Evolutionary conservation across 1,284 basidiomycete genomes (phyloP).

Genomic region (Malassezia equina): DNA sequence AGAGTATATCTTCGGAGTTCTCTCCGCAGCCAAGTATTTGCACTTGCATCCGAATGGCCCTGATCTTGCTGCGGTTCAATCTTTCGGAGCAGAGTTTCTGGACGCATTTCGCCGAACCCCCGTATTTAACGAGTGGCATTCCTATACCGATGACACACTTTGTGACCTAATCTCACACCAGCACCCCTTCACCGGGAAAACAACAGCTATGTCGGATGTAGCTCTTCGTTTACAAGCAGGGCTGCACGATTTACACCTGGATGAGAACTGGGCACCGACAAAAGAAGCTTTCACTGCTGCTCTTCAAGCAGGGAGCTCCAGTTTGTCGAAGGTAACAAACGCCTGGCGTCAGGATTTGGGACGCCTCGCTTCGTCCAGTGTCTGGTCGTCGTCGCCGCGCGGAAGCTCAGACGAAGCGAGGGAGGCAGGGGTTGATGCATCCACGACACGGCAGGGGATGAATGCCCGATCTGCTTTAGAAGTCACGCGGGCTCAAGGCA

Average conservation of each 20-base stretch:
- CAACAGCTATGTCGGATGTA: slow-evolving; percentile 40
- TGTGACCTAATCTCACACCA: slow-evolving; percentile 40
- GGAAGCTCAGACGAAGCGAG: neutral
- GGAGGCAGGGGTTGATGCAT: neutral
- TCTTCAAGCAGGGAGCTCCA: slow-evolving; percentile 31
- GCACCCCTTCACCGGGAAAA: slow-evolving; percentile 44
- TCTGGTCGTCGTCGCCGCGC: slow-evolving; percentile 13
- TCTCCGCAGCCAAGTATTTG: slow-evolving; percentile 34
- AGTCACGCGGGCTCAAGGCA: slow-evolving; percentile 32
- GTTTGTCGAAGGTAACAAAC: slow-evolving; percentile 33
- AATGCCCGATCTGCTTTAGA: slow-evolving; percentile 2
- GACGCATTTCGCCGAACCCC: slow-evolving; percentile 27
- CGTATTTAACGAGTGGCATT: slow-evolving; percentile 33
- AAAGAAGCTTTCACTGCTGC: slow-evolving; percentile 39
- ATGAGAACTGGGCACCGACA: slow-evolving; percentile 42
- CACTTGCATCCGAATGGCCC: slow-evolving; percentile 18
- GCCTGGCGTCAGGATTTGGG: slow-evolving; percentile 36
- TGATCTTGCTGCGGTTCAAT: slow-evolving; percentile 5
- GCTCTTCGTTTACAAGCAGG: slow-evolving; percentile 38
- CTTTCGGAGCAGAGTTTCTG: slow-evolving; percentile 40
- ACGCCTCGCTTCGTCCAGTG: slow-evolving; percentile 10
- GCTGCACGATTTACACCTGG: slow-evolving; percentile 38
- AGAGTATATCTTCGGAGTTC: slow-evolving; percentile 41
- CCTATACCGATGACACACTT: slow-evolving; percentile 36
- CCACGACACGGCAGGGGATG: neutral